Evolutionary conservation across 805 yeast species (phyloP), one percentile per base, ranked within the genome.

Genomic region (Candida maris): DNA sequence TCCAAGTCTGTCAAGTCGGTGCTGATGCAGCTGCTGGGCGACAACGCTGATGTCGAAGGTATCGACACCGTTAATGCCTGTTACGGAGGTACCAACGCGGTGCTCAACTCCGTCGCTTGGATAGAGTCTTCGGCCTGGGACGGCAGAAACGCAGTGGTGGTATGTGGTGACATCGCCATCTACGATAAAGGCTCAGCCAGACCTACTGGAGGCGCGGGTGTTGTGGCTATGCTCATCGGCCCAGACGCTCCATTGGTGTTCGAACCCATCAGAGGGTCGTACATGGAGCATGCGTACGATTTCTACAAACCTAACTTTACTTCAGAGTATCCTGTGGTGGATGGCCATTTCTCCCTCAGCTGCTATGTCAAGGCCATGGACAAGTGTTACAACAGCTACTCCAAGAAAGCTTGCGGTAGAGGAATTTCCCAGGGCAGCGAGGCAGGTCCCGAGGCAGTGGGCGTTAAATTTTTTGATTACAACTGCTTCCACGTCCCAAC

Each of bases 121-220:
- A 66, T 93, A 49, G 97, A 93, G 69, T 86, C 96, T 21, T 78
- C 86, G 19, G 74, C 91, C 29, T 93, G 98, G 98, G 98, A 93
- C 59, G 98, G 98, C 46, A 80, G 97, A 65, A 88, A 91, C 57
- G 97, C 97, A 38, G 77, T 93, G 55, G 98, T 91, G 38, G 96
- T 91, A 16, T 81, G 93, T 60, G 97, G 97, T 66, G 98, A 93
- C 67, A 93, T 93, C 64, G 98, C 98, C 58, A 81, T 93, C 51
- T 93, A 93, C 67, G 88, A 89, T 55, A 78, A 89, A 69, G 98
- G 98, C 62, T 83, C 95, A 25, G 98, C 98, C 39, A 83, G 98
- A 75, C 98, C 98, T 59, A 93, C 98, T 36, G 98, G 98, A 64
- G 98, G 98, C 71, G 97, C 95, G 37, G 98, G 98, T 61, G 75